A percentile compares a stretch with the other conserved stretches of the same genome.
phyloP scores from a whole-genome alignment of 768 basidiomycete genomes.

The Boletus vermiculosoides region DNA sequence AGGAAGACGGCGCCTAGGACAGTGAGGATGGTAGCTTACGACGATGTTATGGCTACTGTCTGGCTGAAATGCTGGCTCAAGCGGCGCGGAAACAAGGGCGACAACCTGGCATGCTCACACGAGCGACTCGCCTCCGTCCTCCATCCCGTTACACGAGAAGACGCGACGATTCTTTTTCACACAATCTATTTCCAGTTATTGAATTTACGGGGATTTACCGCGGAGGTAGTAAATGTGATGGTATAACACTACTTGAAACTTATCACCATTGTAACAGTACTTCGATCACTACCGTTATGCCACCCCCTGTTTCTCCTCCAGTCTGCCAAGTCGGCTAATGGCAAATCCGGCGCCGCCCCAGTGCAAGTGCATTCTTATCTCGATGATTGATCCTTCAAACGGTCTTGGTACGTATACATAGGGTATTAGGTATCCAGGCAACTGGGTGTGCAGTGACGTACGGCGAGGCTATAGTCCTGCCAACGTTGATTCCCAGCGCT shows the following conservation, averaged over 20 bases:
- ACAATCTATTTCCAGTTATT: background rate
- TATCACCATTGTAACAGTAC: too few relatives aligned
- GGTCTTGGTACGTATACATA: too few relatives aligned
- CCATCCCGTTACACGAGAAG: background rate
- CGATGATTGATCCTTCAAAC: too few relatives aligned
- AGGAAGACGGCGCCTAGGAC: constrained; percentile 25
- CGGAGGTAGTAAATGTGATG: background rate
- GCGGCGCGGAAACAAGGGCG: background rate
- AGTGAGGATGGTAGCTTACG: background rate
- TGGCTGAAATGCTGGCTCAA: background rate
- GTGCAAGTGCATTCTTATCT: too few relatives aligned
- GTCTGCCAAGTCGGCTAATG: too few relatives aligned
- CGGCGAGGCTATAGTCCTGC: too few relatives aligned
- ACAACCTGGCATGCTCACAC: background rate
- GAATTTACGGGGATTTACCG: background rate
- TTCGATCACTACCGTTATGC: too few relatives aligned
- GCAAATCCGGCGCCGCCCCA: too few relatives aligned
- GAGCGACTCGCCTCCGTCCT: background rate
- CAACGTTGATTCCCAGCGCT: background rate
- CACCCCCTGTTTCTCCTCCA: too few relatives aligned
- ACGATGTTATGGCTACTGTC: background rate
- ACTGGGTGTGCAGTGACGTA: too few relatives aligned
- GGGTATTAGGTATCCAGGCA: too few relatives aligned
- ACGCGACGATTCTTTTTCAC: background rate
- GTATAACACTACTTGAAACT: too few relatives aligned